Conservation (phyloP, 495 filamentous ascomycete species). For the Trichoderma erinaceum region DNA sequence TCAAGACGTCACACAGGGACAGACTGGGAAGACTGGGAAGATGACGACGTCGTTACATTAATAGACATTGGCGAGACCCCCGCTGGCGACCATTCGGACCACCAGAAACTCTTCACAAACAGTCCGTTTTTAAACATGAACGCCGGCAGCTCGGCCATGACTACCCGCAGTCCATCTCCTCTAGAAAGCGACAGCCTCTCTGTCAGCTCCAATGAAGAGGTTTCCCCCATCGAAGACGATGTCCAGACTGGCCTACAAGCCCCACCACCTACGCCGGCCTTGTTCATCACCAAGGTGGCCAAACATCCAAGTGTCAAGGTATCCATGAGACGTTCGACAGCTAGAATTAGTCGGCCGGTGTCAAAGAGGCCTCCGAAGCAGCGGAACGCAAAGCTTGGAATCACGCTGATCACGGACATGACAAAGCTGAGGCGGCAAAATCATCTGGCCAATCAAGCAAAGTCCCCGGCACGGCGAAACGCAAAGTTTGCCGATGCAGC, state of each 20-base stretch:
- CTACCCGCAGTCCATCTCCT: slow-evolving; percentile 18
- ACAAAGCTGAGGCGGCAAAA: slow-evolving; percentile 28
- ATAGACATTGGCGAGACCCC: slow-evolving; percentile 22
- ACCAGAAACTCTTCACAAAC: background rate
- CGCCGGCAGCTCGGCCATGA: background rate
- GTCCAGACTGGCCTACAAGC: background rate
- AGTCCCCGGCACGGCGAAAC: slow-evolving; percentile 24
- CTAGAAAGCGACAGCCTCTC: slow-evolving; percentile 22
- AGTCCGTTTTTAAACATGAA: background rate
- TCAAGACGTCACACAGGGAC: slow-evolving; percentile 24
- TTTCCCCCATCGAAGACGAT: slow-evolving; percentile 7
- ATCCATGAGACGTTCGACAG: slow-evolving; percentile 23
- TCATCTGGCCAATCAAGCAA: background rate
- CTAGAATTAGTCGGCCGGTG: slow-evolving; percentile 35
- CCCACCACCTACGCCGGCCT: background rate
- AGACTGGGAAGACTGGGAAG: slow-evolving; percentile 46
- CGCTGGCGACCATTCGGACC: background rate
- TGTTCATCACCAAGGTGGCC: background rate
- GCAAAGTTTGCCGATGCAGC: slow-evolving; percentile 44
- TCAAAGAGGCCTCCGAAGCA: slow-evolving; percentile 46
- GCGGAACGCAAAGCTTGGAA: slow-evolving; percentile 52
- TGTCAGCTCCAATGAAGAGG: slow-evolving; percentile 20
- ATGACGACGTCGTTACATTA: slow-evolving; percentile 31
- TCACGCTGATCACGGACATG: slow-evolving; percentile 61
- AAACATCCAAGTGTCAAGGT: slow-evolving; percentile 4